Evolutionary conservation across 345 rosid genomes (phyloP).

Genomic region (Eucalyptus tenuipes): DNA sequence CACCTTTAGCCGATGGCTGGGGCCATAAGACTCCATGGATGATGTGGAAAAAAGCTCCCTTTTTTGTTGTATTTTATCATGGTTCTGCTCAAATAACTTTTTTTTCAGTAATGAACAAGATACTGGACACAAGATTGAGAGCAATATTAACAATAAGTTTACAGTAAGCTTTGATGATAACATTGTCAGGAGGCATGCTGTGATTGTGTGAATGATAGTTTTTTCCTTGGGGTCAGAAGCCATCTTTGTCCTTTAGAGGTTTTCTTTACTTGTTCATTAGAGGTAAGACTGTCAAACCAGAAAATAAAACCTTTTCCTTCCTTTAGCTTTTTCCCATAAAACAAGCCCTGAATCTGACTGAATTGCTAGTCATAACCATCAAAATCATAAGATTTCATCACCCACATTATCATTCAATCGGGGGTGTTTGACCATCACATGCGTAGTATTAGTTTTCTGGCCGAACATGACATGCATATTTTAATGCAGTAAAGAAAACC

Average conservation of each 20-base stretch:
- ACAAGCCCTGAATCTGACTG: not conserved
- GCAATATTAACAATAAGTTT: not conserved
- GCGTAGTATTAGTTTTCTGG: not conserved
- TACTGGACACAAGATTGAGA: not conserved
- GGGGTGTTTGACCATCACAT: constrained; percentile 4
- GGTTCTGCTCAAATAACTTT: not conserved
- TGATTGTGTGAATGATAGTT: not conserved
- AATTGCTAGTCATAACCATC: not conserved
- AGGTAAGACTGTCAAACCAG: not conserved
- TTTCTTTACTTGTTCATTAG: not conserved
- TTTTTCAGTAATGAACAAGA: not conserved
- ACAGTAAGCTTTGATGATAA: not conserved
- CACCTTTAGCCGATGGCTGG: not conserved
- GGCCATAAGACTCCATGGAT: not conserved
- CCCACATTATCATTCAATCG: not conserved
- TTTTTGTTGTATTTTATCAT: not conserved
- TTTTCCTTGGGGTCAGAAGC: not conserved
- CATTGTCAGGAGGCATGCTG: not conserved
- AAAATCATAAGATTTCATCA: not conserved
- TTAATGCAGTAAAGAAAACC: not conserved
- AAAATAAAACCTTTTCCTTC: not conserved
- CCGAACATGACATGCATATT: not conserved
- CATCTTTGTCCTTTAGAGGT: not conserved
- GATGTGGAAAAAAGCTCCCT: not conserved
- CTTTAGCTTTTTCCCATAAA: not conserved